Evolutionary conservation across 495 filamentous ascomycete species (phyloP).

Genomic region (Penicillium nucicola): DNA sequence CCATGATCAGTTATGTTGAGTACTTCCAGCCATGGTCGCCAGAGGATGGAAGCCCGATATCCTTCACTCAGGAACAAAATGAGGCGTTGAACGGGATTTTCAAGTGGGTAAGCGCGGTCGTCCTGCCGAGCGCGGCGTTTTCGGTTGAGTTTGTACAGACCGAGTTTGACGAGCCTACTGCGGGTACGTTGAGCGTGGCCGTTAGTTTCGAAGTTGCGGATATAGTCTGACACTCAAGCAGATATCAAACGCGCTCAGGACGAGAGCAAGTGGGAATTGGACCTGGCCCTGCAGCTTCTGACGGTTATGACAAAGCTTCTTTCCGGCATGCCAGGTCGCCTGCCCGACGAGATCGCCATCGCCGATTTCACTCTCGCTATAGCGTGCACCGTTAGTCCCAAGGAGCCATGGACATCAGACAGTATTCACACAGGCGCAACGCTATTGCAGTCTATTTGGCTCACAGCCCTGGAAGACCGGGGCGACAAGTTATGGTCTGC

Average conservation of each 20-base stretch:
- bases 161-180: conserved; percentile 17
- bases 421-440: conserved; percentile 21
- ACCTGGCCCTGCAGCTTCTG: conserved; percentile 29
- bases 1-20: conserved; percentile 25
- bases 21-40: conserved; percentile 9
- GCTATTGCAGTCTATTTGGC: conserved; percentile 37
- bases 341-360: conserved; percentile 10
- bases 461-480: conserved; percentile 11
- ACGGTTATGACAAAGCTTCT: conserved; percentile 12
- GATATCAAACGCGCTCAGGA: conserved; percentile 18
- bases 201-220: no score
- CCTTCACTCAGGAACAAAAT: conserved; percentile 22
- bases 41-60: conserved; percentile 11
- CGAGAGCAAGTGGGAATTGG: conserved; percentile 20
- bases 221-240: not conserved
- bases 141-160: conserved; percentile 28
- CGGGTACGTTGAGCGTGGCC: no score
- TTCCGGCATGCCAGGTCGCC: conserved; percentile 11
- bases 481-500: conserved; percentile 39
- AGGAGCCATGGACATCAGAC: conserved; percentile 53
- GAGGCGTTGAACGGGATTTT: conserved; percentile 27
- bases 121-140: conserved; percentile 21
- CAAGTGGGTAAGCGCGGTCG: conserved; percentile 31
- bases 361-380: conserved; percentile 31
- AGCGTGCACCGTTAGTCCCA: conserved; percentile 45